A percentile compares a stretch with the other conserved stretches of the same genome.
These are phyloP conservation scores for Prunus padus DNA, from an alignment of 306 rosid species.

Conservation along the genomic window DNA sequence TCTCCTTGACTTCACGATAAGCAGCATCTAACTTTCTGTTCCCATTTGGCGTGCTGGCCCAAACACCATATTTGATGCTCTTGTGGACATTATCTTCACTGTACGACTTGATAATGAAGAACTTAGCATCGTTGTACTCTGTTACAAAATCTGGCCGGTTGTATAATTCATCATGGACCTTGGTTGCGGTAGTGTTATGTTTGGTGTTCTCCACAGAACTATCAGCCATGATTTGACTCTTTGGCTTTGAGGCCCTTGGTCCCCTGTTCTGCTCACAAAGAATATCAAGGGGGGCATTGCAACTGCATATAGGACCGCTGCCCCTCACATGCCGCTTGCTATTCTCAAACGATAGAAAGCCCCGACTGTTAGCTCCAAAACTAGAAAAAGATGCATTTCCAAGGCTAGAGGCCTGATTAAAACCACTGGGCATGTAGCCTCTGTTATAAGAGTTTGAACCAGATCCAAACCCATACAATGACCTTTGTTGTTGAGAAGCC, in stretches of 20 bases:
- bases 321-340: constrained; percentile 56
- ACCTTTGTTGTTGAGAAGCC: constrained; percentile 70
- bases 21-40: constrained; percentile 83
- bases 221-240: constrained; percentile 51
- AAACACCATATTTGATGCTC: constrained; percentile 84
- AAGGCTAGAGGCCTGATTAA: constrained; percentile 57
- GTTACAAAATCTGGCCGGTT: constrained; percentile 62
- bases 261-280: constrained; percentile 86
- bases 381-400: constrained; percentile 40
- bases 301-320: constrained; percentile 55
- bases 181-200: constrained; percentile 29
- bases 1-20: constrained; percentile 66
- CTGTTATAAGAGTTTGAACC: constrained; percentile 64
- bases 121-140: constrained; percentile 68
- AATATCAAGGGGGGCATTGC: constrained; percentile 68
- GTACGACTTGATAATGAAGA: constrained; percentile 80
- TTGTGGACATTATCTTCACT: constrained; percentile 92
- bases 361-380: constrained; percentile 40
- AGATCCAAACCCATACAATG: constrained; percentile 70
- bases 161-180: constrained; percentile 51
- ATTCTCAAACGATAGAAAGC: constrained; percentile 54
- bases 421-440: constrained; percentile 50
- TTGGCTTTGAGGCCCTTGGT: constrained; percentile 79
- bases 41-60: constrained; percentile 95
- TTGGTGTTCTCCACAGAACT: constrained; percentile 52